Conservation (phyloP, 2,329 filamentous ascomycete species). For the Fusarium chuoi region DNA sequence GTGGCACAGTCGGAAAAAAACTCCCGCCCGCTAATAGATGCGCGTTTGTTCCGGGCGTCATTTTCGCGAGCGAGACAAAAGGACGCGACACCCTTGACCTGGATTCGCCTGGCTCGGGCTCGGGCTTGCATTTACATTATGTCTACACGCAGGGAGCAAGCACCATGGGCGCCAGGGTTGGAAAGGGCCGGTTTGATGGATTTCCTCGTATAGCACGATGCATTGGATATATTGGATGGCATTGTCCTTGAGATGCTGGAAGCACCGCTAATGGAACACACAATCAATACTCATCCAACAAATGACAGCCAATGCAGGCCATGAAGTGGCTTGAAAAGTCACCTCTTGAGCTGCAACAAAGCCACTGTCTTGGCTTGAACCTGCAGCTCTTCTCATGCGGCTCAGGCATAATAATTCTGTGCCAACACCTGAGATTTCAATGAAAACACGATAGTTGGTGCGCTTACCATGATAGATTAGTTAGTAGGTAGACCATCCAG, state of each 20-base stretch:
- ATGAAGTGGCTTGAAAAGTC: not conserved
- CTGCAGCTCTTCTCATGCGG: not conserved
- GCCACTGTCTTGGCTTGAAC: not conserved
- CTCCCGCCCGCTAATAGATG: not conserved
- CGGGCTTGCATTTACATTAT: not conserved
- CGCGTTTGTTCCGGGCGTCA: conserved; percentile 17
- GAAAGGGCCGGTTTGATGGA: not conserved
- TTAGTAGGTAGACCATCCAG: not conserved
- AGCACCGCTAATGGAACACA: not conserved
- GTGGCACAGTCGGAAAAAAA: not conserved
- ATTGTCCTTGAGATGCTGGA: not conserved
- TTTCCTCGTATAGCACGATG: not conserved
- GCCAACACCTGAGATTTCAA: not conserved
- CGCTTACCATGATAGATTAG: not conserved
- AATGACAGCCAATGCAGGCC: not conserved
- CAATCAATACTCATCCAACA: not conserved
- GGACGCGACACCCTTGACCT: conserved; percentile 1
- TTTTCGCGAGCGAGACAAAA: conserved; percentile 7
- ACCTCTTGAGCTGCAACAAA: not conserved
- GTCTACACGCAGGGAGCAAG: not conserved
- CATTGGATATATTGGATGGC: not conserved
- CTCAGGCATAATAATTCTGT: not conserved
- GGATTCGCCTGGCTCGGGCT: not conserved
- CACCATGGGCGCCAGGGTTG: not conserved
- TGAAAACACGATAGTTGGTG: not conserved